Evolutionary conservation across 2,329 filamentous ascomycete genomes (phyloP), one percentile per base, ranked within the genome.

Genomic region (Sclerotinia trifoliorum): DNA sequence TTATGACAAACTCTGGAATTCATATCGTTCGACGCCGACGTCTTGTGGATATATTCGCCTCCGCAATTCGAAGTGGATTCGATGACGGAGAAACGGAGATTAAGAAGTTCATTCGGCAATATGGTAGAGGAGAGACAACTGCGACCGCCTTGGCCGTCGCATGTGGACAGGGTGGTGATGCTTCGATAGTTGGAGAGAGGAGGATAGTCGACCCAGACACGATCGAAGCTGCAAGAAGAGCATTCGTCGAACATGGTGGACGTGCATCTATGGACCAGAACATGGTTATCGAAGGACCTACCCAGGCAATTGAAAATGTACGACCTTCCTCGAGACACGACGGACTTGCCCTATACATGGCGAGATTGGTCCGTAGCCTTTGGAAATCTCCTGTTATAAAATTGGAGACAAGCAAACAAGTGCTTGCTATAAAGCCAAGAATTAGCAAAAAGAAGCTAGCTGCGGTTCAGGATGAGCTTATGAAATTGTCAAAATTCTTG

Each of bases 121-220:
- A 98, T 77, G 95, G 95, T 17, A 88, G 94, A 15, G 89, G 90
- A 4, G 95, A 99, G 78, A 95, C 92, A 0, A 89, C 96, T 66
- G 92, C 95, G 0, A 93, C 94, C 52, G 94, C 95, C 35, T 82
- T 99, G 64, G 95, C 95, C 15, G 95, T 99, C 42, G 94, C 95
- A 49, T 99, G 95, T 78, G 94, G 94, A 5, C 94, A 98, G 77
- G 94, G 93, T 13, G 89, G 90, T 35, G 94, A 97, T 75, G 78
- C 84, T 3, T 80, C 83, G 32, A 86, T 92, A 26, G 24, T 58
- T 24, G 90, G 90, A 0, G 91, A 93, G 68, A 86, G 88, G 55
- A 87, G 83, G 71, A 84, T 91, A 32, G 90, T 90, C 46, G 95
- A 98, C 75, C 91, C 94, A 17, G 87, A 93, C 48, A 93, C 96